Evolutionary conservation across 805 yeast species (phyloP), one percentile per base, ranked within the genome.

Genomic region (Monosporozyma unispora): DNA sequence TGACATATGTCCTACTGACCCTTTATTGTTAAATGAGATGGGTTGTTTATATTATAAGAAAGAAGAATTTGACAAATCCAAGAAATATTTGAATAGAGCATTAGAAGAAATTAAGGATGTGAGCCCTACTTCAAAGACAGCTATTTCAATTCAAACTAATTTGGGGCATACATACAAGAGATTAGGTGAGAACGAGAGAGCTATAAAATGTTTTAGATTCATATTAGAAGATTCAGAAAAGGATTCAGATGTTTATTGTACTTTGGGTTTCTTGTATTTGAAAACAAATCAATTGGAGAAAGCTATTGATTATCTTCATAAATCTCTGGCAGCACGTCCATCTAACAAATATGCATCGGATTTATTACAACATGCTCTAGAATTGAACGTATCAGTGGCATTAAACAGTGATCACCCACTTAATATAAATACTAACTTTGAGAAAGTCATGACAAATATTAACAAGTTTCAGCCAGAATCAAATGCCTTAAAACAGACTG

Each of bases 41-140:
- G 99, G 97, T 4, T 98, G 93, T 1, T 78, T 90, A n/a, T 75
- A 80, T 58, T 93, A 87, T 62, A 90, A 91, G 62, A 82, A 80
- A 57, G 73, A 75, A 52, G 84, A 87, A 49, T 72, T 83, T 25
- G 62, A 67, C 11, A 79, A 74, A 53, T 93, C 97, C 0, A 93
- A 88, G 61, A 66, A 72, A 23, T 84, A 74, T 60, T 78, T 90
- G 58, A 72, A 75, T 42, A 81, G 80, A 57, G 96, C 96, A 0
- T 67, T 86, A 42, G 73, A 75, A 10, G 84, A 86, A 1, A 83
- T 93, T 0, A 78, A 74, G 54, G 74, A 76, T 50, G 70, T 87
- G 52, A 82, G 84, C 56, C 79, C 90, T 7, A 95, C 88, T 54
- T 80, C 91, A 4, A 81, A 80, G 56, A 85, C 93, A 0, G 86